Base-by-base conservation (phyloP, 1,139 yeast species). In the Yamadazyma sp. region DNA sequence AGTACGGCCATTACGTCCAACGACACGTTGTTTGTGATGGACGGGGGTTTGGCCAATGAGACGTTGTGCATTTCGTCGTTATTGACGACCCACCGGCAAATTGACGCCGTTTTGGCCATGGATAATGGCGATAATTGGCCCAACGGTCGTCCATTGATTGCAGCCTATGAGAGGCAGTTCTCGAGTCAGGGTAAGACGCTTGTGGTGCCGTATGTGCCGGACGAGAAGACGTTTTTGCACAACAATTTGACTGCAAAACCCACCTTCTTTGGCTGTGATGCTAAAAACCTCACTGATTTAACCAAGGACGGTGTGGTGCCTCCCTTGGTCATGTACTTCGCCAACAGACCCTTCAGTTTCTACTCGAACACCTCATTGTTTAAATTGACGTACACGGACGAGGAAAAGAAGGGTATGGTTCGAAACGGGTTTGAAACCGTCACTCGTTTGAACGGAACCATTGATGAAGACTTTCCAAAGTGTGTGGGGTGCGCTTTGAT, bases 401-500 rank as follows among this genome's bases (percentile, higher is more conserved):
- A 48, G 22, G 70, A 67, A 41, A 67, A 67, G 48, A 55, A 57
- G 27, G 62, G 61, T 0, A 64, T 69, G 67, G 56, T 70, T 34
- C 51, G 53, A 29, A 70, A 70, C 46, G 75, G 75, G 1, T 68
- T 57, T 39, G 70, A 64, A 41, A 53, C 56, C 15, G 62, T 56
- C 1, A 50, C 65, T 9, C 47, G 67, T 31, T 45, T 56, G 25
- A 64, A 65, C 50, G 53, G 54, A 14, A 61, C 73, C 6, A 51
- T 67, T 36, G 75, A 69, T 44, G 42, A 48, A 1, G 62, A 64
- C 26, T 70, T 69, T 67, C 57, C 58, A 3, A 63, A 67, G 4
- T 70, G 76, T 54, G 69, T 69, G 11, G 68, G 60, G 33, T 70
- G 75, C 55, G 76, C 75, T 11, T 54, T 69, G 29, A 65, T 70